A percentile compares a stretch with the other conserved stretches of the same genome.
phyloP scores from a whole-genome alignment of 208 protist genomes.

The Crithidia acanthocephali region DNA sequence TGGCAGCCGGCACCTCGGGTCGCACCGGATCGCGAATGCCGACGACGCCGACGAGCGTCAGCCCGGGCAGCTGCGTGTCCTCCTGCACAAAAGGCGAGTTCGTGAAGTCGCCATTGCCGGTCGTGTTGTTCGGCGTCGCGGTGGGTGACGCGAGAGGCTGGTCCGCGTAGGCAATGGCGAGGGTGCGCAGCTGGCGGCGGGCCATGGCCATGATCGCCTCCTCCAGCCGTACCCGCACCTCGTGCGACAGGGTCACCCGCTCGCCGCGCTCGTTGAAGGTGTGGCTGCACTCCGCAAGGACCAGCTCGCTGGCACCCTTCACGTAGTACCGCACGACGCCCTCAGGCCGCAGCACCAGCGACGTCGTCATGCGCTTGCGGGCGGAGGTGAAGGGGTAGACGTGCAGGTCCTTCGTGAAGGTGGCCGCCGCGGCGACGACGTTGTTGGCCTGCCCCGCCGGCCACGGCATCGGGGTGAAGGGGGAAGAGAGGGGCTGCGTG shows the following conservation, averaged over 20 bases:
- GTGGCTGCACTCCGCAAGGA: slow-evolving; percentile 51
- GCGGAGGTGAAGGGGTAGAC: slow-evolving; percentile 82
- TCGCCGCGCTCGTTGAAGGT: slow-evolving; percentile 39
- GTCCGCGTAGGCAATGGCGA: slow-evolving; percentile 76
- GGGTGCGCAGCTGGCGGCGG: slow-evolving; percentile 59
- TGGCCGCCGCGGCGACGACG: slow-evolving; percentile 22
- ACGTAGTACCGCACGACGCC: slow-evolving; percentile 67
- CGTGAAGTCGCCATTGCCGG: not conserved
- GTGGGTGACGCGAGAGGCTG: slow-evolving; percentile 2
- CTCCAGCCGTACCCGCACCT: slow-evolving; percentile 47
- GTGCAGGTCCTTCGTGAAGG: slow-evolving; percentile 30
- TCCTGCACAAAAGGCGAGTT: slow-evolving; percentile 48
- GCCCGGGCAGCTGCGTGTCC: slow-evolving; percentile 13
- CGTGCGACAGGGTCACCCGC: slow-evolving; percentile 39
- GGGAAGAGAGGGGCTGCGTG: slow-evolving; percentile 48
- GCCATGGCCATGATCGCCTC: slow-evolving; percentile 53
- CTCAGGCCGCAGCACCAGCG: slow-evolving; percentile 39
- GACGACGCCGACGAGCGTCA: slow-evolving; percentile 77
- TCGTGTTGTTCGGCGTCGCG: not conserved
- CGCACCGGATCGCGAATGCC: slow-evolving; percentile 95
- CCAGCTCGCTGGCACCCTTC: slow-evolving; percentile 70
- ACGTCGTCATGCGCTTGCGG: slow-evolving; percentile 80
- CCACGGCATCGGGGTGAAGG: slow-evolving; percentile 65
- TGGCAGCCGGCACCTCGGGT: slow-evolving; percentile 90
- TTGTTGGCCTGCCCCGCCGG: slow-evolving; percentile 39